Evolutionary conservation across 441 rosid genomes (phyloP), one percentile per base, ranked within the genome.

Genomic region (Euphorbia celastroides): DNA sequence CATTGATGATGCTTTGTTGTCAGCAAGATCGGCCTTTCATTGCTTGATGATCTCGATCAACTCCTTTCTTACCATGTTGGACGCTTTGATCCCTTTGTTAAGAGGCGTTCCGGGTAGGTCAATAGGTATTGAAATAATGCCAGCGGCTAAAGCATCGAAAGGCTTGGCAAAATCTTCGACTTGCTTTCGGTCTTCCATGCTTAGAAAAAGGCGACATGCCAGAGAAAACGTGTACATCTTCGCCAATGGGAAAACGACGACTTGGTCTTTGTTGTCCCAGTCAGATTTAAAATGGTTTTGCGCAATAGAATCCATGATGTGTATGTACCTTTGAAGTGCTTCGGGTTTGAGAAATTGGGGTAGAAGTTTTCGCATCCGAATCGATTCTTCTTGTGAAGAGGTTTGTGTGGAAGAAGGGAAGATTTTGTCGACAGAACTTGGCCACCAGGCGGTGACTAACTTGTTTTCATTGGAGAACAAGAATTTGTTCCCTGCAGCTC

Each of bases 81-180:
- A 66, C 20, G 87, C 84, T 51, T 73, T 77, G 63, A 83, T 79
- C 7, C 66, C 80, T 1, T 66, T 56, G 57, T 78, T 68, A 65
- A 77, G 79, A 2, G 87, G 69, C 0, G 87, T 81, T 20, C 83
- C 83, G 1, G 80, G 85, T 5, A 83, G 68, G 66, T 83, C 84
- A 51, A 67, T 55, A 11, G 76, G 61, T 25, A 77, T 23, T 0
- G 68, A 74, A 7, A 74, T 32, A 12, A 82, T 70, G 48, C 71
- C 68, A 16, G 56, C 56, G 22, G 56, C 56, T 26, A 51, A 51
- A 51, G 26, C 56, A 51, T 51, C 56, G 10, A 19, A 51, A 51
- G 56, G 56, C 56, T 78, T 55, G 0, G 66, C 64, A 7, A 66
- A 74, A 17, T 72, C 73, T 31, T 31, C 46, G 44, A 20, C 26